Evolutionary conservation across 2,329 filamentous ascomycete species (phyloP), one percentile per base, ranked within the genome.

Genomic region (Fusarium marasasianum): DNA sequence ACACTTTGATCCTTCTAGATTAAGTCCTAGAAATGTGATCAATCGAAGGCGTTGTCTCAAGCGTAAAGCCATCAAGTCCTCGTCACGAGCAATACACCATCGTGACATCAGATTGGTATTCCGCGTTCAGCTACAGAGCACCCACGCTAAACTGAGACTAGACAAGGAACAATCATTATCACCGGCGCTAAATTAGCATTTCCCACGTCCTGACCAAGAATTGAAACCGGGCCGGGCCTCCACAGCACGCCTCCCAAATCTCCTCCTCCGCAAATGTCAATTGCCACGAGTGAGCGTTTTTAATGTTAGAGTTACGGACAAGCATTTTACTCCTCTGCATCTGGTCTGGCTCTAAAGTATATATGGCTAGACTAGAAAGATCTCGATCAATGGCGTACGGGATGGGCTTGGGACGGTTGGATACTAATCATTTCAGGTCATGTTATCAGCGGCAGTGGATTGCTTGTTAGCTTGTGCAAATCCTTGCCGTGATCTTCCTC

Each of bases 401-500:
- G 51, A 40, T 41, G 51, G 51, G 51, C 51, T 55, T 59, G 44
- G 54, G 40, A 50, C 37, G 35, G 29, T n/a, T n/a, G 6, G 1
- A 29, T 29, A 13, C 35, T 55, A 41, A n/a, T 18, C 51, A 54
- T 13, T 47, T n/a, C 22, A 17, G 14, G 29, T 24, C 22, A 44
- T 43, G 26, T 24, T 24, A 26, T 56, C 51, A 38, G 24, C 45
- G 45, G 55, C 31, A 44, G 17, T 53, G 44, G 55, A 53, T 37
- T 50, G 33, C 38, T 40, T n/a, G 15, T 61, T 69, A 45, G 47
- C 24, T 24, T 29, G 24, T 55, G 47, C 12, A 37, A 47, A 71
- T 71, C 68, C 51, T 57, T 71, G 50, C 67, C 50, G 33, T 45
- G 44, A 54, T 71, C 24, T 20, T 15, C n/a, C n/a, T n/a, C 68